Evolutionary conservation across 305 asterid species (phyloP).

Genomic region (Nicotiana rustica): DNA sequence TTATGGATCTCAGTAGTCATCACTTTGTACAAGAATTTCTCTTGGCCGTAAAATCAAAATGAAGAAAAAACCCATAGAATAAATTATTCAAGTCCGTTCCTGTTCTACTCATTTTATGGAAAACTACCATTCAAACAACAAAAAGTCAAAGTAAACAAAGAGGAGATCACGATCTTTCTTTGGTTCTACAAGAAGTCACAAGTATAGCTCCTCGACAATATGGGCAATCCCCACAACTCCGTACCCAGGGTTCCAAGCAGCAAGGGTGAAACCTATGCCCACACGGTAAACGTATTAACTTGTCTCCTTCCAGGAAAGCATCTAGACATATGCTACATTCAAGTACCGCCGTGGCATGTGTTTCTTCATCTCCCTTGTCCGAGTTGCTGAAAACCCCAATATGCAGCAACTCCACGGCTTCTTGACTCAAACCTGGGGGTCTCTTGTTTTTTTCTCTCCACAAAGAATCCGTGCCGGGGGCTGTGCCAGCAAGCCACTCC

Average conservation of each 20-base stretch:
- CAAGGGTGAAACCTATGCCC: conserved; percentile 73
- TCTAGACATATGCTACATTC: conserved; percentile 95
- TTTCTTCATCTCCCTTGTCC: conserved; percentile 45
- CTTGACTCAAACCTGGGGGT: conserved; percentile 73
- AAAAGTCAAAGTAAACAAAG: neutral
- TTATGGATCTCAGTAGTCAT: neutral
- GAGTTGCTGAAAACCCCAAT: conserved; percentile 49
- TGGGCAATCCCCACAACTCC: conserved; percentile 87
- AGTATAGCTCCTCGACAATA: conserved; percentile 71
- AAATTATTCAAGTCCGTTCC: neutral
- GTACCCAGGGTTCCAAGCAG: conserved; percentile 84
- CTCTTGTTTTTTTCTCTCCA: conserved; percentile 49
- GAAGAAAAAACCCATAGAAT: neutral
- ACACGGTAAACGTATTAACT: conserved; percentile 65
- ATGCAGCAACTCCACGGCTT: conserved; percentile 57
- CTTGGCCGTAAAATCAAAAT: neutral
- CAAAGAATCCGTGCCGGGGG: conserved; percentile 42
- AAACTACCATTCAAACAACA: conserved; percentile 22
- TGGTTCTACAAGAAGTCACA: conserved; percentile 35
- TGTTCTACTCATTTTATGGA: neutral
- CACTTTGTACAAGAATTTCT: neutral
- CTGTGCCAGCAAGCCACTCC: conserved; percentile 48
- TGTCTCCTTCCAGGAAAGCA: conserved; percentile 71
- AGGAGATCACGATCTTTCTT: conserved; percentile 30
- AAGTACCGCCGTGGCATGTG: conserved; percentile 40